Evolutionary conservation across 1,284 basidiomycete genomes (phyloP).

Genomic region (Ganoderma lingzhi): DNA sequence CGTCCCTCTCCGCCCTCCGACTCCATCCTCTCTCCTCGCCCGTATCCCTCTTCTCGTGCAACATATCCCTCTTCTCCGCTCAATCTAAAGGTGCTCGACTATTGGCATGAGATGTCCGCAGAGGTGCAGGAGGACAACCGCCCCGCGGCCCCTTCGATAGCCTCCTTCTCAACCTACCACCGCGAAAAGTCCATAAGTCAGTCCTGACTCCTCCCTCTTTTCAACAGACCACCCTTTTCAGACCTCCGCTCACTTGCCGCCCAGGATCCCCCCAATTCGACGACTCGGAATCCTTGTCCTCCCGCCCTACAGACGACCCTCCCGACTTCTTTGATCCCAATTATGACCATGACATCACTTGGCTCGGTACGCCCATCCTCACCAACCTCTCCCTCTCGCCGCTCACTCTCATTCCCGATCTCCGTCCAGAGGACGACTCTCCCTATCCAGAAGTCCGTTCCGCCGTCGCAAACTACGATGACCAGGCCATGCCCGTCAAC

Average conservation of each 20-base stretch:
- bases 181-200: conserved; percentile 33
- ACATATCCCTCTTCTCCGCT: not conserved
- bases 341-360: conserved; percentile 38
- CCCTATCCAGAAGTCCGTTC: conserved; percentile 46
- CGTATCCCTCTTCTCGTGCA: not conserved
- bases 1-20: not conserved
- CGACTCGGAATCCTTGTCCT: conserved; percentile 27
- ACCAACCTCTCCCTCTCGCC: not conserved
- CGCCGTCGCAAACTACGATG: conserved; percentile 45
- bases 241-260: not conserved
- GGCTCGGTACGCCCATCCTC: conserved; percentile 33
- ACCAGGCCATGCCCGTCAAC: conserved; percentile 45
- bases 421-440: conserved; percentile 41
- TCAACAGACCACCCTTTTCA: not conserved
- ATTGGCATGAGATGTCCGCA: conserved; percentile 35
- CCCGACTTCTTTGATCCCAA: conserved; percentile 42
- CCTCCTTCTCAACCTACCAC: conserved; percentile 22
- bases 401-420: not conserved
- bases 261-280: conserved; percentile 22
- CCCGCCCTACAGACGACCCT: conserved; percentile 17
- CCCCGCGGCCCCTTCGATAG: conserved; percentile 26
- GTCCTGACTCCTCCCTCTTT: conserved; percentile 16
- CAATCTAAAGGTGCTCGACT: not conserved
- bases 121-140: conserved; percentile 32
- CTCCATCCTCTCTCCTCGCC: not conserved